These are phyloP conservation scores for Peronospora destructor DNA, from an alignment of 352 stramenopile species.

Conservation along the genomic window DNA sequence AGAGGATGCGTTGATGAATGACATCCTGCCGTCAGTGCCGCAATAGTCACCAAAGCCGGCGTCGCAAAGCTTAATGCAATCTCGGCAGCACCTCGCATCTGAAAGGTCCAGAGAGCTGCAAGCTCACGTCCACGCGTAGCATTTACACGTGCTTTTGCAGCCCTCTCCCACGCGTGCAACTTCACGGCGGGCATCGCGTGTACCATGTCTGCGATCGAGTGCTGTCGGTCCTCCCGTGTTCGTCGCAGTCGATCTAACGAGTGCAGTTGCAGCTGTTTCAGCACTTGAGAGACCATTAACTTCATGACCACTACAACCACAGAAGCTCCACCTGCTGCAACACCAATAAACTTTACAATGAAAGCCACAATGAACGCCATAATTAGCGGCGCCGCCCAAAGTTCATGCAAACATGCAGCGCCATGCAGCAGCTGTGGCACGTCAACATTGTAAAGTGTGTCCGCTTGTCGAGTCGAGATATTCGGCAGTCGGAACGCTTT, in stretches of 20 bases:
- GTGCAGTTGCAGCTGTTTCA: slow-evolving; percentile 38
- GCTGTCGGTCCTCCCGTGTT: slow-evolving; percentile 58
- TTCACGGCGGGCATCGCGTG: slow-evolving; percentile 91
- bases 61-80: slow-evolving; percentile 33
- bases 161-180: slow-evolving; percentile 89
- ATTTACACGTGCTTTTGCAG: slow-evolving; percentile 54
- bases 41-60: slow-evolving; percentile 42
- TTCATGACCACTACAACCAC: slow-evolving; percentile 34
- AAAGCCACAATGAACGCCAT: slow-evolving; percentile 43
- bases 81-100: slow-evolving; percentile 37
- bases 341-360: slow-evolving; percentile 48
- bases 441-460: slow-evolving; percentile 58
- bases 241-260: slow-evolving; percentile 41
- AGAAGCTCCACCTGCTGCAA: slow-evolving; percentile 23
- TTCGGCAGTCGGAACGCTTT: slow-evolving; percentile 51
- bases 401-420: slow-evolving; percentile 61
- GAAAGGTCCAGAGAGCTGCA: slow-evolving; percentile 38
- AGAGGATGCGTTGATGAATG: slow-evolving; percentile 80
- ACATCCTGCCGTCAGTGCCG: slow-evolving; percentile 35
- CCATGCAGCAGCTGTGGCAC: slow-evolving; percentile 53
- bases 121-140: slow-evolving; percentile 57
- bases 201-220: slow-evolving; percentile 55
- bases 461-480: slow-evolving; percentile 29
- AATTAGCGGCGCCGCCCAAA: slow-evolving; percentile 54
- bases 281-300: slow-evolving; percentile 35